Percentiles rank a stretch among this genome's conserved stretches.
Conservation (phyloP, 2,329 filamentous ascomycete genomes). For the Metarhizium guizhouense region DNA sequence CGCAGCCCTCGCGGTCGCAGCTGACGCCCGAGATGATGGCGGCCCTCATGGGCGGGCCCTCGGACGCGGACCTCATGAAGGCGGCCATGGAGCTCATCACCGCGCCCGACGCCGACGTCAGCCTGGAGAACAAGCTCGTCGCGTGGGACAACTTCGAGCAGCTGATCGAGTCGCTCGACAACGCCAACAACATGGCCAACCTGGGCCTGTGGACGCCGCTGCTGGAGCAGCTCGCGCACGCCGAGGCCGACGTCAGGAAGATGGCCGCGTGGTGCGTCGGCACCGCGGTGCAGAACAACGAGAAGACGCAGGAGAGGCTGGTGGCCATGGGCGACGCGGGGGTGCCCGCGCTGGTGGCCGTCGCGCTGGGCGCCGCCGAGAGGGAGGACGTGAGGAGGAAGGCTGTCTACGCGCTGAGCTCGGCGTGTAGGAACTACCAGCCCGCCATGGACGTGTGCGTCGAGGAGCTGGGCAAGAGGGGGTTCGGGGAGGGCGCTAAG, state of each 20-base stretch:
- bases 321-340: constrained; percentile 46
- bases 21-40: constrained; percentile 64
- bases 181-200: constrained; percentile 84
- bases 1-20: constrained; percentile 23
- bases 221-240: constrained; percentile 56
- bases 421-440: constrained; percentile 81
- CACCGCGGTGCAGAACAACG: constrained; percentile 95
- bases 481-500: constrained; percentile 43
- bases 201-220: constrained; percentile 77
- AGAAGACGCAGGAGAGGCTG: constrained; percentile 67
- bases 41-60: constrained; percentile 73
- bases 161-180: constrained; percentile 85
- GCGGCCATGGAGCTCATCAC: constrained; percentile 70
- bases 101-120: constrained; percentile 49
- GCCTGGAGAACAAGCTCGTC: constrained; percentile 66
- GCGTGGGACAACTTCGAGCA: constrained; percentile 96
- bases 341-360: constrained; percentile 57
- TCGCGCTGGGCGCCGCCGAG: constrained; percentile 43
- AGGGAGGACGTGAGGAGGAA: constrained; percentile 66
- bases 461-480: constrained; percentile 47
- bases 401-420: constrained; percentile 82
- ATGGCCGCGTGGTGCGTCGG: constrained; percentile 94
- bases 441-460: constrained; percentile 65
- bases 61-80: constrained; percentile 87
- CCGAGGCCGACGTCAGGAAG: constrained; percentile 63